A percentile compares a stretch with the other conserved stretches of the same genome.
Evolutionary conservation across 768 basidiomycete genomes (phyloP).

Genomic region (Naematelia aurantialba): DNA sequence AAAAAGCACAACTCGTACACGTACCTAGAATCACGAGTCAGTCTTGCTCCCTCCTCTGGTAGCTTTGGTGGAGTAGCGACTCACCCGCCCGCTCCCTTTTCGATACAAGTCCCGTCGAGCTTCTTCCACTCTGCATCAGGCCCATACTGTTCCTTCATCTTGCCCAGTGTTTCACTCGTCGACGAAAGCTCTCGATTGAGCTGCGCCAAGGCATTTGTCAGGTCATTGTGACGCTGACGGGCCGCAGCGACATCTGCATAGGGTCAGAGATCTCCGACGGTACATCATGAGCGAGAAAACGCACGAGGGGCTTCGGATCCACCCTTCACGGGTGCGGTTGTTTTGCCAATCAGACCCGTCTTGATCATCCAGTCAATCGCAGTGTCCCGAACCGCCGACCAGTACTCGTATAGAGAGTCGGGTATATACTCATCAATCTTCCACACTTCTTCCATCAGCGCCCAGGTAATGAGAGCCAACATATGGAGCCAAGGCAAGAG

Average conservation of each 20-base stretch:
- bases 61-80: conserved; percentile 45
- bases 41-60: not conserved
- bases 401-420: conserved; percentile 69
- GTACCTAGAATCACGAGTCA: conserved; percentile 60
- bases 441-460: conserved; percentile 59
- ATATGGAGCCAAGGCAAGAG: conserved; percentile 13
- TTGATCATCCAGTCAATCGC: conserved; percentile 63
- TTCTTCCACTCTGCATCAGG: conserved; percentile 92
- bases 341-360: conserved; percentile 59
- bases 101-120: conserved; percentile 73
- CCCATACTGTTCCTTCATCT: conserved; percentile 68
- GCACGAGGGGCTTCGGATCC: conserved; percentile 13
- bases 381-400: conserved; percentile 63
- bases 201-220: conserved; percentile 59
- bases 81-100: conserved; percentile 82
- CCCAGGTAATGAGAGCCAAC: too few species aligned
- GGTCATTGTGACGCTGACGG: conserved; percentile 40
- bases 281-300: not conserved
- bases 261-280: not conserved
- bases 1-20: conserved; percentile 93
- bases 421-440: conserved; percentile 78
- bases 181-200: conserved; percentile 56
- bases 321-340: conserved; percentile 8
- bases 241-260: conserved; percentile 50
- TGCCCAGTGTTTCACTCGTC: conserved; percentile 57